Evolutionary conservation across 169 alveolate species (phyloP).

Genomic region (Babesia gibsoni): DNA sequence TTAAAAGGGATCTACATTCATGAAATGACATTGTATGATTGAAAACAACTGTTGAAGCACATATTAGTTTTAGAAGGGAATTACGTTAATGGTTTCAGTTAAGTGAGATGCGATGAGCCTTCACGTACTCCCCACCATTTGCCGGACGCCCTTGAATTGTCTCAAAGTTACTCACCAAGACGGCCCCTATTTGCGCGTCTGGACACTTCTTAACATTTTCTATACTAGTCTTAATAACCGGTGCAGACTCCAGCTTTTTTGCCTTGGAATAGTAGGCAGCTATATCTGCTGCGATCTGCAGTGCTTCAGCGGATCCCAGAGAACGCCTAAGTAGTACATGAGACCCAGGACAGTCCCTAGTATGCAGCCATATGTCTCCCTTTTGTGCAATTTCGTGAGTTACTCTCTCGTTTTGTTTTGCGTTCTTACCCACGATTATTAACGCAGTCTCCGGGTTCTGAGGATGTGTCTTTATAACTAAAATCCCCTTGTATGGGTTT

Average conservation of each 20-base stretch:
- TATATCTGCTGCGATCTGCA: slow-evolving; percentile 75
- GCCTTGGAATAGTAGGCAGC: slow-evolving; percentile 73
- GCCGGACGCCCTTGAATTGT: slow-evolving; percentile 60
- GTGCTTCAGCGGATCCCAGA: slow-evolving; percentile 57
- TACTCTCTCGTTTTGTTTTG: slow-evolving; percentile 72
- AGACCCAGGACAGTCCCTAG: slow-evolving; percentile 74
- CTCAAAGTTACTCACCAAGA: slow-evolving; percentile 55
- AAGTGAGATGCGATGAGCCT: slow-evolving; percentile 24
- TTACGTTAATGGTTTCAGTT: too few relatives aligned
- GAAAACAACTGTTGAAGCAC: too few relatives aligned
- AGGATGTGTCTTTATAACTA: slow-evolving; percentile 57
- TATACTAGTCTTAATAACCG: slow-evolving; percentile 64
- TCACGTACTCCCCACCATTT: slow-evolving; percentile 37
- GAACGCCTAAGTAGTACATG: slow-evolving; percentile 69
- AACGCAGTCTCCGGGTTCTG: slow-evolving; percentile 67
- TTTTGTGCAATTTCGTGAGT: slow-evolving; percentile 66
- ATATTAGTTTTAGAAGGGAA: too few relatives aligned
- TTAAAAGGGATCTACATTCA: too few relatives aligned
- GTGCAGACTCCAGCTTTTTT: slow-evolving; percentile 31
- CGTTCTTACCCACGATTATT: slow-evolving; percentile 70
- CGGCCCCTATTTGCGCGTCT: slow-evolving; percentile 71
- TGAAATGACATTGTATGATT: too few relatives aligned
- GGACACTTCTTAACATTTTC: slow-evolving; percentile 62
- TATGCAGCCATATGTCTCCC: slow-evolving; percentile 75
- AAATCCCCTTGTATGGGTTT: slow-evolving; percentile 66